A percentile compares a stretch with the other conserved stretches of the same genome.
Evolutionary conservation across 2,329 filamentous ascomycete genomes (phyloP).

Genomic region (Paradendryphiella salina): DNA sequence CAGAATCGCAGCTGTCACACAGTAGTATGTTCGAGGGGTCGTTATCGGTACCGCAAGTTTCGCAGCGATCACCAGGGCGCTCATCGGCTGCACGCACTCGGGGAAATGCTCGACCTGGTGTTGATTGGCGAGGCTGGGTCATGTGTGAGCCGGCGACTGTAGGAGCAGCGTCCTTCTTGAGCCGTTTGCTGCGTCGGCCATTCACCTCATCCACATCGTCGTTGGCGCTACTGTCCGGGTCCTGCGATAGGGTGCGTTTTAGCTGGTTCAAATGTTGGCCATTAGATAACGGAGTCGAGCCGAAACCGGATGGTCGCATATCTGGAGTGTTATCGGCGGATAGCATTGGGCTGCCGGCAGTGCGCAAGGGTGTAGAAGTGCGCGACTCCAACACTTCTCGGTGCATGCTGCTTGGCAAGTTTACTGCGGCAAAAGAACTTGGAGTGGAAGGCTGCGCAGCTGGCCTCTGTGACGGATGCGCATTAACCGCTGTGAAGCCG

Average conservation of each 20-base stretch:
- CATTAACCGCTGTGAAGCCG: constrained; percentile 69
- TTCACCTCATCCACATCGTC: constrained; percentile 57
- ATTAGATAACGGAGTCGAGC: constrained; percentile 56
- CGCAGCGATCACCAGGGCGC: constrained; percentile 72
- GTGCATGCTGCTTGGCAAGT: constrained; percentile 55
- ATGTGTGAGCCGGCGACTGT: constrained; percentile 96
- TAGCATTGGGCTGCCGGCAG: constrained; percentile 64
- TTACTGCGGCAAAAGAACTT: constrained; percentile 61
- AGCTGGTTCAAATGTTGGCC: constrained; percentile 60
- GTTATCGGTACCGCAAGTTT: constrained; percentile 80
- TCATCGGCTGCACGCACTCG: constrained; percentile 59
- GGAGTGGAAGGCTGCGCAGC: constrained; percentile 31
- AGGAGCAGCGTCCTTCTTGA: constrained; percentile 76
- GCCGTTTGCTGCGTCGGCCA: constrained; percentile 80
- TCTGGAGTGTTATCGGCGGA: constrained; percentile 69
- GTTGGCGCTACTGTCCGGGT: constrained; percentile 60
- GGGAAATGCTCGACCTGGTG: constrained; percentile 62
- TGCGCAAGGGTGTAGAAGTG: constrained; percentile 64
- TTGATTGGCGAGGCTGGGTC: constrained; percentile 85
- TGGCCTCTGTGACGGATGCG: constrained; percentile 35
- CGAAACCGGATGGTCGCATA: constrained; percentile 56
- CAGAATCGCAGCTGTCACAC: constrained; percentile 90
- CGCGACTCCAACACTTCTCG: constrained; percentile 56
- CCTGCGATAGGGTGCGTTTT: constrained; percentile 70
- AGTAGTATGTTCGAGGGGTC: constrained; percentile 71